Evolutionary conservation across 805 yeast species (phyloP).

Genomic region (Pichia exigua): DNA sequence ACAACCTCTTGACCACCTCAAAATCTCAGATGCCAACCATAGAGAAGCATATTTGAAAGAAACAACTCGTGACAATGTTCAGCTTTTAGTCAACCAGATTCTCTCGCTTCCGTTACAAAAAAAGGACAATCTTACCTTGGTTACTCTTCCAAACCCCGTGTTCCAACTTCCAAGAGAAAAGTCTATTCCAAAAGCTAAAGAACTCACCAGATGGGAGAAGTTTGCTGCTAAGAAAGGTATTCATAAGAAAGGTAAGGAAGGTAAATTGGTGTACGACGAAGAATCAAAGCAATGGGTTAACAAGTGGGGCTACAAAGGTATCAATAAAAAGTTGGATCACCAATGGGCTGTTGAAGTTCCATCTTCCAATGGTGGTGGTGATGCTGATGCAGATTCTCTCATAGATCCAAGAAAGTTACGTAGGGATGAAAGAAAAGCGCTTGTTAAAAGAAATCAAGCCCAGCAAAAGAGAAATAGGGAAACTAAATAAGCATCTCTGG

Average conservation of each 20-base stretch:
- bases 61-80: conserved; percentile 85
- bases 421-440: conserved; percentile 76
- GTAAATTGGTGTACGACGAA: conserved; percentile 86
- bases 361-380: conserved; percentile 34
- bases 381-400: conserved; percentile 43
- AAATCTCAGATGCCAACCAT: conserved; percentile 43
- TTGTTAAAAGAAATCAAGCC: conserved; percentile 74
- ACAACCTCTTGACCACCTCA: conserved; percentile 66
- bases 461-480: conserved; percentile 71
- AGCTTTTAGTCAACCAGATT: conserved; percentile 82
- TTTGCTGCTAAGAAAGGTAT: conserved; percentile 96
- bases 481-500: not conserved
- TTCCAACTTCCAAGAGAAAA: conserved; percentile 90
- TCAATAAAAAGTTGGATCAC: conserved; percentile 74
- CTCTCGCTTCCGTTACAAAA: conserved; percentile 83
- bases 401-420: conserved; percentile 80
- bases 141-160: conserved; percentile 76
- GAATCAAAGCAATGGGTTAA: conserved; percentile 92
- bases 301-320: conserved; percentile 97
- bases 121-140: conserved; percentile 72
- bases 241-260: conserved; percentile 79
- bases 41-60: conserved; percentile 58
- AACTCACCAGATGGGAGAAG: conserved; percentile 92
- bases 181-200: conserved; percentile 86
- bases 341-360: conserved; percentile 97